Evolutionary conservation across 1,139 yeast genomes (phyloP), one percentile per base, ranked within the genome.

Genomic region (Entelexis paramagnoliae): DNA sequence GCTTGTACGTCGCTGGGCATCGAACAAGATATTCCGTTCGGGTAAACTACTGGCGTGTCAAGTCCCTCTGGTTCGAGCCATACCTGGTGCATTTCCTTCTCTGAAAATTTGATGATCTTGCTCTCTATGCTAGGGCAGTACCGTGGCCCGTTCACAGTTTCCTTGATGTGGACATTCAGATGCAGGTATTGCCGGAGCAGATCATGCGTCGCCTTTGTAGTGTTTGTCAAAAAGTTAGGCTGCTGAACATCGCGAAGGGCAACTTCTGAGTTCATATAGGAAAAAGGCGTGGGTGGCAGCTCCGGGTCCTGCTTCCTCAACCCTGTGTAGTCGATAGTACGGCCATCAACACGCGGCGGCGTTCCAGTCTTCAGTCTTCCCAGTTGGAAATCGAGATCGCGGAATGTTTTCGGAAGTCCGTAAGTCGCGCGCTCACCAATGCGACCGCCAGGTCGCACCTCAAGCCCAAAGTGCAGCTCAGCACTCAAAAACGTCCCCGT

Each of bases 41-140:
- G 99, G 63, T 93, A 93, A 4, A 91, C 83, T 28, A 86, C 71
- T 62, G 87, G 83, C 0, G 93, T 78, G 61, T 85, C 83, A 22
- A 88, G 70, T 0, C 98, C 98, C 65, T 93, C 99, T 0, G 97
- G 97, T 65, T 93, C 98, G 8, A 93, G 72, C 98, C 98, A 93
- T 7, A 93, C 80, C 53, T 80, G 76, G 64, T 93, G 98, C 1
- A 79, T 72, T 5, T 74, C 70, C 63, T 85, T 89, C 41, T 84
- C 83, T 4, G 86, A 75, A 63, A 93, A 93, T 59, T 88, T 77
- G 45, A 84, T 77, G 32, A 93, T 74, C 64, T 93, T 93, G 7
- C 95, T 80, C 64, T 93, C 99, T 45, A 93, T 80, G 0, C 97
- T 89, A 1, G 99, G 99, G 67, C 99, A 93, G 65, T 93, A 93